Evolutionary conservation across 441 rosid genomes (phyloP).

Genomic region (Gossypium armourianum): DNA sequence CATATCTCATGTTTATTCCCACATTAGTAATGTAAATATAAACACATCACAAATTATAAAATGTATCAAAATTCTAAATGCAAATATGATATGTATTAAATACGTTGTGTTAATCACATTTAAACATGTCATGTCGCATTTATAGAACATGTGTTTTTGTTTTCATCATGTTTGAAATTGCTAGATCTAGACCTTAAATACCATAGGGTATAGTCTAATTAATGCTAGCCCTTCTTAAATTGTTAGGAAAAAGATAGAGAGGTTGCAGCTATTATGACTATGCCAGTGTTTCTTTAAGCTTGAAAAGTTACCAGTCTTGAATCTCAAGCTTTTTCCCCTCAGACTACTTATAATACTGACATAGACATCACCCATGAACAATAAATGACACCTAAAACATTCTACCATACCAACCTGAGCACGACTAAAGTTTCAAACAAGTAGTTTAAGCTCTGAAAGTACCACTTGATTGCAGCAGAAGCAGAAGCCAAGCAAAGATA

Average conservation of each 20-base stretch:
- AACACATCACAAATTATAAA: not conserved
- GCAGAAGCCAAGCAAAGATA: slow-evolving; percentile 90
- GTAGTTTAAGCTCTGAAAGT: slow-evolving; percentile 18
- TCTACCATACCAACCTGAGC: not conserved
- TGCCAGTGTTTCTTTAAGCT: not conserved
- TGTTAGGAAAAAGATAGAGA: not conserved
- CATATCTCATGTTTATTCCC: not conserved
- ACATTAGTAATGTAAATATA: not conserved
- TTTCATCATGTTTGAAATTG: not conserved
- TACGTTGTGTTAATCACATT: not conserved
- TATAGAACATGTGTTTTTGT: not conserved
- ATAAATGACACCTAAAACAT: not conserved
- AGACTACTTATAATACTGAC: not conserved
- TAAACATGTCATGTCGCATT: not conserved
- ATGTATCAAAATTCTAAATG: not conserved
- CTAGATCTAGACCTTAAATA: not conserved
- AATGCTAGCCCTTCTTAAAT: not conserved
- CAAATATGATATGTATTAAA: not conserved
- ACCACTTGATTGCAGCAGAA: slow-evolving; percentile 88
- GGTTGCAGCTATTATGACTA: not conserved
- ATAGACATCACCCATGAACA: not conserved
- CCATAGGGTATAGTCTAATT: not conserved
- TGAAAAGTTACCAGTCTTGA: not conserved
- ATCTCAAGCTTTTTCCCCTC: not conserved
- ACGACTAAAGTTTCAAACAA: slow-evolving; percentile 3